Conservation (phyloP, 1,284 basidiomycete genomes). For the Lignosus rhinocerotis region DNA sequence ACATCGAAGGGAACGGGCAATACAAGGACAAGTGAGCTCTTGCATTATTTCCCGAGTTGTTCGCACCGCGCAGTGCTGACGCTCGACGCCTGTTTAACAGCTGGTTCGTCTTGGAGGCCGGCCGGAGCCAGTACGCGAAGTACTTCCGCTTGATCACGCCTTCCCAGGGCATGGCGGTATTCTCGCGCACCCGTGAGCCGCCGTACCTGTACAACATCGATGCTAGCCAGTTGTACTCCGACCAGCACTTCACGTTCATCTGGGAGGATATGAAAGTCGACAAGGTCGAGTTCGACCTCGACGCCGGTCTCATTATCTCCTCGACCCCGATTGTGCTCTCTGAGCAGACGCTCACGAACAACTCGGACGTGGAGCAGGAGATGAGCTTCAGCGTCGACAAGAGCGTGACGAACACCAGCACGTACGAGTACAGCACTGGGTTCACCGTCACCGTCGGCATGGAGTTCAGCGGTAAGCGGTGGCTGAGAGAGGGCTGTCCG, state of each 20-base stretch:
- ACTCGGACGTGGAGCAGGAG: not conserved
- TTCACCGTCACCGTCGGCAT: not conserved
- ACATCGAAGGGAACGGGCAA: constrained; percentile 4
- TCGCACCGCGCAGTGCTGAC: not conserved
- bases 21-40: constrained; percentile 6
- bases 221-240: not conserved
- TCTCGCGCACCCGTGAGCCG: not conserved
- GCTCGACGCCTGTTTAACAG: not conserved
- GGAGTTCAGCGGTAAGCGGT: not conserved
- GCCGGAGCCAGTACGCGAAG: not conserved
- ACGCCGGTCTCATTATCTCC: not conserved
- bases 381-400: not conserved
- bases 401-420: not conserved
- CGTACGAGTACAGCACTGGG: constrained; percentile 1
- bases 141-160: not conserved
- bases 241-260: constrained; percentile 7
- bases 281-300: constrained; percentile 4
- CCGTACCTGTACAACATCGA: not conserved
- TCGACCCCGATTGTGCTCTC: not conserved
- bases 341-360: not conserved
- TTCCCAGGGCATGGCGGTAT: not conserved
- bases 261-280: constrained; percentile 8
- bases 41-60: not conserved
- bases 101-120: constrained; percentile 9
- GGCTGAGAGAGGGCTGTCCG: not conserved